Evolutionary conservation across 768 basidiomycete species (phyloP).

Genomic region (Phaeotremella fagi): DNA sequence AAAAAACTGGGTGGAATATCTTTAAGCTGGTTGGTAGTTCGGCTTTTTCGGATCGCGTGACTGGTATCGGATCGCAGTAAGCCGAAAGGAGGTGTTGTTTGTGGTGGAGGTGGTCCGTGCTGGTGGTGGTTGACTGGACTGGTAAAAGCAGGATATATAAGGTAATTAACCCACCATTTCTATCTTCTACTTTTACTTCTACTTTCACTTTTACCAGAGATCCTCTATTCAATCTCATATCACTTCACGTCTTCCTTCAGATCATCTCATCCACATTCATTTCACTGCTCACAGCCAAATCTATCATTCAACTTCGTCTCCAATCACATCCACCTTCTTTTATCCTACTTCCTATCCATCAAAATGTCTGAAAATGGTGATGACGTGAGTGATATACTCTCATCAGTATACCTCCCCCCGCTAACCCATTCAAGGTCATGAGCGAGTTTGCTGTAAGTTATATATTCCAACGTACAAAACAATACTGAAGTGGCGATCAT

Average conservation of each 20-base stretch:
- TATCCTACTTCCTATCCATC: background rate
- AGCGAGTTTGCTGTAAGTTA: conserved; percentile 12
- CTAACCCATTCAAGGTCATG: background rate
- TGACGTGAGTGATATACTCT: conserved; percentile 18
- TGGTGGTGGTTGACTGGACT: too few species aligned
- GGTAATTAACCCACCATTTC: too few species aligned
- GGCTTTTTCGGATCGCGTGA: conserved; percentile 2
- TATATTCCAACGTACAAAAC: background rate
- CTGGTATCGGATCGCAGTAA: too few species aligned
- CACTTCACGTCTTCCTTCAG: background rate
- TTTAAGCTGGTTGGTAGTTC: conserved; percentile 4
- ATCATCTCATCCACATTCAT: too few species aligned
- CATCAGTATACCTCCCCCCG: background rate
- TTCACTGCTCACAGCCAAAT: too few species aligned
- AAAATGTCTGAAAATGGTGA: conserved; percentile 36
- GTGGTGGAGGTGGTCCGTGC: conserved; percentile 14
- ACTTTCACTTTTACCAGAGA: conserved; percentile 5
- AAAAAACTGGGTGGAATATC: background rate
- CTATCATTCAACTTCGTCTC: too few species aligned
- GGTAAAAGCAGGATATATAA: too few species aligned
- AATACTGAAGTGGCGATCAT: background rate
- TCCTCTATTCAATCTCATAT: conserved; percentile 1
- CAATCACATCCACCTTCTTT: background rate
- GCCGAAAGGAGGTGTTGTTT: background rate
- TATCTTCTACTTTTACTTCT: too few species aligned